phyloP scores from a whole-genome alignment of 371 early-diverging fungal genomes.

The Catenaria anguillulae region DNA sequence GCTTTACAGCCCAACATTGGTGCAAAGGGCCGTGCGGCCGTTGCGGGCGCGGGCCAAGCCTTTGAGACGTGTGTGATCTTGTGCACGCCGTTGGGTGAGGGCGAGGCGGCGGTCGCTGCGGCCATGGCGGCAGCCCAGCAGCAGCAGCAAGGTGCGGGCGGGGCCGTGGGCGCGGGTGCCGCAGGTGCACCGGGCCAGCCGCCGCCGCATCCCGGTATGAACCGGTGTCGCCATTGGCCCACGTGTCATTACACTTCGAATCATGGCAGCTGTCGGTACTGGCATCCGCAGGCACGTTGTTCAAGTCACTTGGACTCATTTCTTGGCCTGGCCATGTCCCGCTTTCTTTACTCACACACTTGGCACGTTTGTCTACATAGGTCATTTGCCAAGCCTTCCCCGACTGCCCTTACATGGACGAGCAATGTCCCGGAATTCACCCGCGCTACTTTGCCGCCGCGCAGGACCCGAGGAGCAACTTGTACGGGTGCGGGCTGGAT shows the following conservation, averaged over 20 bases:
- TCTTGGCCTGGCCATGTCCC: too few species aligned
- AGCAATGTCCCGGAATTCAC: not conserved
- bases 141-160: too few species aligned
- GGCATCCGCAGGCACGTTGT: not conserved
- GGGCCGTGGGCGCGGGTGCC: not conserved
- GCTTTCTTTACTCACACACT: too few species aligned
- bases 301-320: too few species aligned
- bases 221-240: slow-evolving; percentile 1
- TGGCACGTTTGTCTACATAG: too few species aligned
- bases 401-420: not conserved
- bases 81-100: not conserved
- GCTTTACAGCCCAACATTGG: too few species aligned
- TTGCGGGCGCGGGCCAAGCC: not conserved
- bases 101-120: too few species aligned
- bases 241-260: not conserved
- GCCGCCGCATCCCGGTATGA: not conserved
- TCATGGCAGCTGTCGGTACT: not conserved
- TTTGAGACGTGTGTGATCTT: not conserved
- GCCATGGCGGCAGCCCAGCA: too few species aligned
- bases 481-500: not conserved
- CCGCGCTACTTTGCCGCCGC: not conserved
- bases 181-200: not conserved
- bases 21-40: not conserved
- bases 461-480: not conserved
- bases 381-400: not conserved